A percentile compares a stretch with the other conserved stretches of the same genome.
Conservation (phyloP, 2,329 filamentous ascomycete species). For the Aspergillus fumigatiaffinis region DNA sequence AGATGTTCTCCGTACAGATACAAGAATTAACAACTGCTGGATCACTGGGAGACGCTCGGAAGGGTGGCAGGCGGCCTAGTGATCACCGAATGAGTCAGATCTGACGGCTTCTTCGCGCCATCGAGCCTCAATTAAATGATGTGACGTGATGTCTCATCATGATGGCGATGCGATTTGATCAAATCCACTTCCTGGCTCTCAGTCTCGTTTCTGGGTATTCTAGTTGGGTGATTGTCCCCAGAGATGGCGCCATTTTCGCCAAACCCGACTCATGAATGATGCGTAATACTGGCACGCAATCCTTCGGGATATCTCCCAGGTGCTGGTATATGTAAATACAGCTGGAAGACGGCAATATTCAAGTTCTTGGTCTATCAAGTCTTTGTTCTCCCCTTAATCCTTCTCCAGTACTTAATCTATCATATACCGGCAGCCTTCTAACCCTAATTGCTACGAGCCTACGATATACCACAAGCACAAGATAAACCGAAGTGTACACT, state of each 20-base stretch:
- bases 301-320: background rate
- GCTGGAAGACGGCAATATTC: background rate
- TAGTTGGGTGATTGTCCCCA: constrained; percentile 23
- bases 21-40: too few species aligned
- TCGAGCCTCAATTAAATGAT: background rate
- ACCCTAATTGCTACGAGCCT: background rate
- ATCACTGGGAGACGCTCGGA: too few species aligned
- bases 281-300: constrained; percentile 10
- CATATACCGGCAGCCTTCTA: constrained; percentile 1
- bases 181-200: background rate
- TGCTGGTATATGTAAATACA: background rate
- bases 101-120: background rate
- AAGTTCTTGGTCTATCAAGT: background rate
- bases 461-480: background rate
- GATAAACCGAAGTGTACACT: background rate
- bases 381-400: background rate
- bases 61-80: background rate
- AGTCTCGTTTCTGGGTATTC: background rate
- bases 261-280: constrained; percentile 9
- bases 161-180: background rate
- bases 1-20: too few species aligned
- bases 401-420: constrained; percentile 9
- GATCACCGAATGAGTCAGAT: background rate
- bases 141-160: background rate
- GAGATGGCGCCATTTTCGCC: constrained; percentile 29